phyloP scores from a whole-genome alignment of 2,329 filamentous ascomycete species.

The Trichoderma harzianum region DNA sequence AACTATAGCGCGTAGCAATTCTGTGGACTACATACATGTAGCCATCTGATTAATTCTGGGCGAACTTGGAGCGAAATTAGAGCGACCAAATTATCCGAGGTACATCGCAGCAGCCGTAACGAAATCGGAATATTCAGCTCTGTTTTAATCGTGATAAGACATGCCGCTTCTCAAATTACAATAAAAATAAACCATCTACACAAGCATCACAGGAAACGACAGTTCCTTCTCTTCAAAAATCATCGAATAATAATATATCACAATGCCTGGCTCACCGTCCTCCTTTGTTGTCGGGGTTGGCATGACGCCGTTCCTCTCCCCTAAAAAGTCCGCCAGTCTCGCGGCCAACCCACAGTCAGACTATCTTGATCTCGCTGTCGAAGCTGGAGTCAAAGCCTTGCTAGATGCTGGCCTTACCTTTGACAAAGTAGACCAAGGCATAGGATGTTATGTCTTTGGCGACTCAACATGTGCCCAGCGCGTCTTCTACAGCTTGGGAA shows the following conservation, averaged over 20 bases:
- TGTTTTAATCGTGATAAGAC: not conserved
- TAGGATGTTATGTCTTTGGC: not conserved
- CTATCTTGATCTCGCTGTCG: not conserved
- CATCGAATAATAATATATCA: not conserved
- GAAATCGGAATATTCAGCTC: not conserved
- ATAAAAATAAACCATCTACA: not conserved
- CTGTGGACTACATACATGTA: not conserved
- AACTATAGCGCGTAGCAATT: not conserved
- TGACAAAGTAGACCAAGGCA: not conserved
- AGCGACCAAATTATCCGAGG: not conserved
- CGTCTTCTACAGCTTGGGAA: constrained; percentile 6
- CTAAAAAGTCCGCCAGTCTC: not conserved
- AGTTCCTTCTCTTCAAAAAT: not conserved
- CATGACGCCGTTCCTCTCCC: not conserved
- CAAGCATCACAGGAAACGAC: not conserved
- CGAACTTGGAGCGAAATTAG: not conserved
- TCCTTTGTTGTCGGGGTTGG: not conserved
- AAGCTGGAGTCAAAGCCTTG: not conserved
- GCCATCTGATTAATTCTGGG: not conserved
- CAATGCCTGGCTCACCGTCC: not conserved
- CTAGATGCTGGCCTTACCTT: not conserved
- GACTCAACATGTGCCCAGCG: constrained; percentile 1
- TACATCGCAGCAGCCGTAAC: not conserved
- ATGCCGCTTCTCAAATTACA: not conserved
- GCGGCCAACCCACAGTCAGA: not conserved